Evolutionary conservation across 2,329 filamentous ascomycete species (phyloP).

Genomic region (Paracorniculantispora psalliotae): DNA sequence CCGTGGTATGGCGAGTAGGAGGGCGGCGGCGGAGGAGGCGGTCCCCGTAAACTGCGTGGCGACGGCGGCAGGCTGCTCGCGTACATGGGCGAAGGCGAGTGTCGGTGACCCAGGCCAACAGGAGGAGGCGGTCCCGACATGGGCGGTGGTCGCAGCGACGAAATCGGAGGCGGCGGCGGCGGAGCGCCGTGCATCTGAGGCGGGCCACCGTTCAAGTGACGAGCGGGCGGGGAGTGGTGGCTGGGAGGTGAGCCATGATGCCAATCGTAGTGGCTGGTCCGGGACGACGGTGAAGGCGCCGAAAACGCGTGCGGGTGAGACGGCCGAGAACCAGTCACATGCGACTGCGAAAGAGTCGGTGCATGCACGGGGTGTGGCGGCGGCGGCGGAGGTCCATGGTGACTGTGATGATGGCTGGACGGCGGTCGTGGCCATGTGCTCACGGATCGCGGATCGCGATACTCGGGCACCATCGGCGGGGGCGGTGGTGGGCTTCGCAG

Average conservation of each 20-base stretch:
- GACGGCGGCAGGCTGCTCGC: slow-evolving; percentile 45
- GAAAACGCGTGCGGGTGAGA: slow-evolving; percentile 32
- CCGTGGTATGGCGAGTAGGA: slow-evolving; percentile 36
- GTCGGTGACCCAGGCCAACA: slow-evolving; percentile 36
- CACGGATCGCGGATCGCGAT: slow-evolving; percentile 22
- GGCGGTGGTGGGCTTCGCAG: slow-evolving; percentile 26
- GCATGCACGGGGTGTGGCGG: slow-evolving; percentile 13
- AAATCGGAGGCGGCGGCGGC: slow-evolving; percentile 22
- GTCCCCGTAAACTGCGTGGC: slow-evolving; percentile 41
- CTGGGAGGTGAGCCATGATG: slow-evolving; percentile 42
- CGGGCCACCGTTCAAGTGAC: slow-evolving; percentile 46
- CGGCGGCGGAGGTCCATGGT: slow-evolving; percentile 12
- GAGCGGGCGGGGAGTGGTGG: slow-evolving; percentile 40
- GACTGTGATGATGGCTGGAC: slow-evolving; percentile 10
- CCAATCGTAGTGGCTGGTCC: slow-evolving; percentile 2
- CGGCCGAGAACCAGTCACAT: slow-evolving; percentile 21
- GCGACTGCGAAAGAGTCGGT: slow-evolving; percentile 1
- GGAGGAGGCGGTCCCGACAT: slow-evolving; percentile 38
- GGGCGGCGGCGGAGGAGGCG: slow-evolving; percentile 30
- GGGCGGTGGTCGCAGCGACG: slow-evolving; percentile 46
- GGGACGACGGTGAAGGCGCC: slow-evolving; percentile 29
- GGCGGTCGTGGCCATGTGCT: slow-evolving; percentile 16
- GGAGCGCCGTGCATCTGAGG: slow-evolving; percentile 28
- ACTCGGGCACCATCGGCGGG: slow-evolving; percentile 18
- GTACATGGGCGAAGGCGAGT: slow-evolving; percentile 25